These are phyloP conservation scores for Epipyxis sp. DNA, from an alignment of 108 stramenopile genomes.

Conservation along the genomic window DNA sequence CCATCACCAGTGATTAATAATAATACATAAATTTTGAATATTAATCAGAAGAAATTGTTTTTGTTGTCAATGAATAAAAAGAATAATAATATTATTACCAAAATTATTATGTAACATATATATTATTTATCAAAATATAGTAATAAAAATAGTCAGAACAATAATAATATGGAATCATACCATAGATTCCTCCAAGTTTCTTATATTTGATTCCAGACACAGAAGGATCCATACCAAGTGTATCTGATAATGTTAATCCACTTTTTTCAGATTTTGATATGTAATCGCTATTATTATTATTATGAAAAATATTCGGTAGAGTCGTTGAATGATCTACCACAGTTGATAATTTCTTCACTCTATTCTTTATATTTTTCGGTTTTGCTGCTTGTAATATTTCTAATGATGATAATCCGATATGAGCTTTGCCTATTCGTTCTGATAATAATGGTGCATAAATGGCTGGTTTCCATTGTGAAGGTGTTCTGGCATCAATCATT, in stretches of 20 bases:
- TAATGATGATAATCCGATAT: not conserved
- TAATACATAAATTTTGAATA: too few species aligned
- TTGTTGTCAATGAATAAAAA: too few species aligned
- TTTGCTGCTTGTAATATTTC: not conserved
- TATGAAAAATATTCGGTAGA: not conserved
- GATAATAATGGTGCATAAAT: not conserved
- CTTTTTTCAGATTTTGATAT: not conserved
- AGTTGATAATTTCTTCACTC: not conserved
- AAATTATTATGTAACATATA: too few species aligned
- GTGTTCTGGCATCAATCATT: too few species aligned
- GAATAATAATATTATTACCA: too few species aligned
- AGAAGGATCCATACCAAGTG: not conserved
- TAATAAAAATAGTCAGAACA: too few species aligned
- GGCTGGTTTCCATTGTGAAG: conserved; percentile 2
- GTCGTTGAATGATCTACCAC: not conserved
- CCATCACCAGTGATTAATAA: too few species aligned
- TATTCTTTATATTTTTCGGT: not conserved
- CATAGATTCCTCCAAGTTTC: conserved; percentile 21
- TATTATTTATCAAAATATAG: too few species aligned
- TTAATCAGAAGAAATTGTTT: too few species aligned
- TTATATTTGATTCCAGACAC: not conserved
- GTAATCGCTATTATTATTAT: too few species aligned
- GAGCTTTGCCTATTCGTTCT: not conserved
- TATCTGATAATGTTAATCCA: not conserved
- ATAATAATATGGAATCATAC: too few species aligned